Evolutionary conservation across 2,329 filamentous ascomycete species (phyloP), one percentile per base, ranked within the genome.

Genomic region (Metarhizium rileyi): DNA sequence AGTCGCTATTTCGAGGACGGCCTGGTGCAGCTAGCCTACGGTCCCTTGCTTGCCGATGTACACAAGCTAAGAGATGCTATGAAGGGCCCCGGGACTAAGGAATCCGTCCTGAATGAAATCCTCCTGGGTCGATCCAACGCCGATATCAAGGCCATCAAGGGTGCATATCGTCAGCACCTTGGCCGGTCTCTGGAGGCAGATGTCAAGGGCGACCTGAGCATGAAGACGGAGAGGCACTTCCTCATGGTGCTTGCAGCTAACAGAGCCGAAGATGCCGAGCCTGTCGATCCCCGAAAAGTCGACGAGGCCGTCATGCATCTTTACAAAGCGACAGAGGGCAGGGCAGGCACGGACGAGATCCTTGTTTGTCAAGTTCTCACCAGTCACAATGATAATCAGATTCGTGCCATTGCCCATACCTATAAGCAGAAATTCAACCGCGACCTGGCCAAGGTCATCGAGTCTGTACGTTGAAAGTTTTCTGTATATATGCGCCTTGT

Each of bases 221-320:
- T 87, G 66, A 93, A 93, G 69, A 96, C 91, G 0, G 83, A 90
- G 64, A 74, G 83, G 20, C 82, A 96, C 58, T 97, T 95, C 70
- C 71, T 86, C 64, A 86, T 93, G 67, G 84, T 95, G 23, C 72
- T 95, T 38, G 75, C 80, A 28, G 89, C 83, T 2, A 80, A 76
- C 46, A 80, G 90, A 36, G 79, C 82, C 35, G 90, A 96, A 63
- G 90, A 97, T 55, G 81, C 81, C 2, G 75, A 79, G 0, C 88
- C 87, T 0, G 77, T 93, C 3, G 76, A 84, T 46, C 86, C 83
- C 18, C 79, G 85, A 52, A 76, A 87, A 50, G 78, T 90, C 44
- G 86, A 94, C 45, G 74, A 77, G 46, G 88, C 95, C 57, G 85
- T 89, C 1, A 78, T 80, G 61, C 81, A 86, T 41, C 69, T 97